Conservation (phyloP, 768 basidiomycete species). For the Porpolomopsis calyptriformis region DNA sequence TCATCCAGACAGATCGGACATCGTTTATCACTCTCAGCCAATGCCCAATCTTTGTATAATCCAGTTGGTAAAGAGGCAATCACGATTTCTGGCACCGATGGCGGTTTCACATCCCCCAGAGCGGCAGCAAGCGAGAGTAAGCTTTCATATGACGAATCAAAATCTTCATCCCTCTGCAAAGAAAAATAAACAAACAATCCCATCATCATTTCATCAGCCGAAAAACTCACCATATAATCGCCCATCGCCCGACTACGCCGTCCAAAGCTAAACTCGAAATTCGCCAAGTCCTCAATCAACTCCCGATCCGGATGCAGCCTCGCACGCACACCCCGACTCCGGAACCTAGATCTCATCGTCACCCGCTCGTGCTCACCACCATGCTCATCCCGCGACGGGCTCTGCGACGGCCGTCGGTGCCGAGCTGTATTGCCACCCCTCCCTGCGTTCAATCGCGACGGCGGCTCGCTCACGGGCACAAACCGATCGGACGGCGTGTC, state of each 20-base stretch:
- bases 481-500: background rate
- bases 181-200: slow-evolving; percentile 8
- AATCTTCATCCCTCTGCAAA: slow-evolving; percentile 62
- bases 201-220: background rate
- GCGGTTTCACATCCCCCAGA: slow-evolving; percentile 61
- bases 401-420: background rate
- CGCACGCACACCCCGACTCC: background rate
- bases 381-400: slow-evolving; percentile 2
- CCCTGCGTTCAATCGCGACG: background rate
- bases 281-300: background rate
- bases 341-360: background rate
- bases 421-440: background rate
- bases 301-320: background rate
- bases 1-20: slow-evolving; percentile 84
- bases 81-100: slow-evolving; percentile 50
- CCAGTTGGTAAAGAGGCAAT: slow-evolving; percentile 50
- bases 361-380: background rate
- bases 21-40: slow-evolving; percentile 52
- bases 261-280: slow-evolving; percentile 3
- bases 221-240: slow-evolving; percentile 42
- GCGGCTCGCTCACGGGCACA: background rate
- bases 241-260: slow-evolving; percentile 23
- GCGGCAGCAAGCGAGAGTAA: slow-evolving; percentile 46
- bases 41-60: slow-evolving; percentile 59
- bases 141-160: slow-evolving; percentile 67